These are phyloP conservation scores for Colletotrichum camelliae DNA, from an alignment of 2,329 filamentous ascomycete genomes.

Conservation along the genomic window DNA sequence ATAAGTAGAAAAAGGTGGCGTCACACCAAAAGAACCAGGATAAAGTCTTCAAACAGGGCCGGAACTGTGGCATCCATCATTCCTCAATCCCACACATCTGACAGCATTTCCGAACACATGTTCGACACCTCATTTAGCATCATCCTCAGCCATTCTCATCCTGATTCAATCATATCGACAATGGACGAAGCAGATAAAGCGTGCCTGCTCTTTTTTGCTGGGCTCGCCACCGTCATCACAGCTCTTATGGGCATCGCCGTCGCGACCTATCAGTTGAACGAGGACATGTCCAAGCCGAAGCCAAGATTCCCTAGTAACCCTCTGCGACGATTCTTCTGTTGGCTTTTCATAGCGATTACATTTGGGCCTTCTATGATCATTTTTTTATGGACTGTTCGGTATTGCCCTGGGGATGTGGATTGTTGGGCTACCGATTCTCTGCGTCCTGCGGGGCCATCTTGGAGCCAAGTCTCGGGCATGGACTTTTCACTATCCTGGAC, in stretches of 20 bases:
- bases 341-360: background rate
- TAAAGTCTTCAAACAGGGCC: fast-evolving
- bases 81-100: fast-evolving
- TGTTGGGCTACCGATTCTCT: background rate
- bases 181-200: no score
- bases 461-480: background rate
- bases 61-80: background rate
- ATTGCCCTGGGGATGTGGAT: no score
- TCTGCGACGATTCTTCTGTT: background rate
- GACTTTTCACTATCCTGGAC: background rate
- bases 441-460: background rate
- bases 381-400: background rate
- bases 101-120: no score
- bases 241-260: background rate
- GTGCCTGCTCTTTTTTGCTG: background rate
- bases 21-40: background rate
- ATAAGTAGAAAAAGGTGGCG: fast-evolving
- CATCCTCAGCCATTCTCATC: fast-evolving
- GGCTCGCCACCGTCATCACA: background rate
- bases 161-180: no score
- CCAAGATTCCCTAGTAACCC: background rate
- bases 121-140: no score
- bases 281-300: background rate
- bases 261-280: background rate
- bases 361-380: background rate